Conservation (phyloP, 2,329 filamentous ascomycete genomes). For the Tolypocladium inflatum region DNA sequence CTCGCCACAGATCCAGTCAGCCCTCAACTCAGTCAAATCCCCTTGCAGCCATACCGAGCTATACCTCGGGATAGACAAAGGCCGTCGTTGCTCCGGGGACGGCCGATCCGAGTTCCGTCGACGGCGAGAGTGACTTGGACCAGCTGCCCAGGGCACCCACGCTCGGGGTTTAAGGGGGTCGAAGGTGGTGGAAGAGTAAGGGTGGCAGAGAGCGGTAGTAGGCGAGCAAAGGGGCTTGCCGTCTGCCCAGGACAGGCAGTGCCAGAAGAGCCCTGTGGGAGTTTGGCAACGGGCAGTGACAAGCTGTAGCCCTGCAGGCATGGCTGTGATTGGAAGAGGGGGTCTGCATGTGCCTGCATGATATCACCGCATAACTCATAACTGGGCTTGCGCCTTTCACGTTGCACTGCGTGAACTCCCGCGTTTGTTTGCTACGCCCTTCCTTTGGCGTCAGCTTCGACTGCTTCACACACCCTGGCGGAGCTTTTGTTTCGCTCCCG, state of each 20-base stretch:
- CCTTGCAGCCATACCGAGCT: too few relatives aligned
- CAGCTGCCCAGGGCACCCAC: too few relatives aligned
- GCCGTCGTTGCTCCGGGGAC: not conserved
- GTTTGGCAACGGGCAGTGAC: not conserved
- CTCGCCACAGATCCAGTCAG: not conserved
- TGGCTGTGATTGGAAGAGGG: not conserved
- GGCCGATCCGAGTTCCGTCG: too few relatives aligned
- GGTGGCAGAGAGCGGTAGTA: too few relatives aligned
- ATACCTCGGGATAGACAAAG: too few relatives aligned
- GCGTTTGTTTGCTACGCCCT: not conserved
- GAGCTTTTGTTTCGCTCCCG: too few relatives aligned
- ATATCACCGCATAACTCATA: not conserved
- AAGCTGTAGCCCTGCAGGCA: not conserved
- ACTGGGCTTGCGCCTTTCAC: not conserved
- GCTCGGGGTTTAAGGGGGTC: too few relatives aligned
- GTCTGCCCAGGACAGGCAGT: too few relatives aligned
- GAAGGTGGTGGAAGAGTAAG: too few relatives aligned
- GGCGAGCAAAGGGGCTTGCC: too few relatives aligned
- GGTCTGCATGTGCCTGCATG: not conserved
- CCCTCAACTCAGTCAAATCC: not conserved
- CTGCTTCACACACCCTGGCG: not conserved
- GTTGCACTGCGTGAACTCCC: not conserved
- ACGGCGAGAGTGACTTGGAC: too few relatives aligned
- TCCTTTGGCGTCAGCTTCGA: not conserved
- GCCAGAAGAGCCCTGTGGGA: too few relatives aligned